Evolutionary conservation across 805 yeast genomes (phyloP).

Genomic region (Yamadazyma endophytica): DNA sequence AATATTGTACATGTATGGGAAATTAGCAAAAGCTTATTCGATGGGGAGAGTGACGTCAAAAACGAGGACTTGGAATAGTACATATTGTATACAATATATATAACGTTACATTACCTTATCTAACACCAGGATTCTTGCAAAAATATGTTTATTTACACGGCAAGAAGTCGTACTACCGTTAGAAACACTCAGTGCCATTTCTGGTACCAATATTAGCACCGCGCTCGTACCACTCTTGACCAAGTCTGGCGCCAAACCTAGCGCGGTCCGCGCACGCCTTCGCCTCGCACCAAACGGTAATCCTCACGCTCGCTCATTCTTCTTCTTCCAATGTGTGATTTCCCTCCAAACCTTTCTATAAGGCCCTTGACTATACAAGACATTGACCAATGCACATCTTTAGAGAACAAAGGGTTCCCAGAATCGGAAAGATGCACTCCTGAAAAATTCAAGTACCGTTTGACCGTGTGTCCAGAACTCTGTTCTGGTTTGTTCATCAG

Average conservation of each 20-base stretch:
- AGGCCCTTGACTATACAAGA: conserved; percentile 82
- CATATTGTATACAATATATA: conserved; percentile 1
- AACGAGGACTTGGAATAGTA: conserved; percentile 8
- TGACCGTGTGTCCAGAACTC: conserved; percentile 82
- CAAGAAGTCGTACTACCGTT: too few relatives aligned
- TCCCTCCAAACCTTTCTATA: conserved; percentile 47
- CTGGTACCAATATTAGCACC: too few relatives aligned
- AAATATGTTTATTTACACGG: not conserved
- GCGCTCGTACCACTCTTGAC: too few relatives aligned
- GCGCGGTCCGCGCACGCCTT: too few relatives aligned
- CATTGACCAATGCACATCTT: conserved; percentile 50
- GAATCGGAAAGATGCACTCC: conserved; percentile 62
- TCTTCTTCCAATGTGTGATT: conserved; percentile 46
- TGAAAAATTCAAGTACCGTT: conserved; percentile 64
- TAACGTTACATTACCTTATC: too few relatives aligned
- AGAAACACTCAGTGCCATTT: too few relatives aligned
- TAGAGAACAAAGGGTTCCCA: conserved; percentile 71
- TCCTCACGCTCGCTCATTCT: too few relatives aligned
- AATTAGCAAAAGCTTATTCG: conserved; percentile 30
- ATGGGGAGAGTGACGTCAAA: conserved; percentile 11
- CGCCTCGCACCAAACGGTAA: too few relatives aligned
- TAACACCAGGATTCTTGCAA: too few relatives aligned
- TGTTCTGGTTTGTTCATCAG: conserved; percentile 84
- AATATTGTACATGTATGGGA: conserved; percentile 61
- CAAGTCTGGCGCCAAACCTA: too few relatives aligned